phyloP scores from a whole-genome alignment of 1,284 basidiomycete genomes.

The Ceraceosorus guamensis region DNA sequence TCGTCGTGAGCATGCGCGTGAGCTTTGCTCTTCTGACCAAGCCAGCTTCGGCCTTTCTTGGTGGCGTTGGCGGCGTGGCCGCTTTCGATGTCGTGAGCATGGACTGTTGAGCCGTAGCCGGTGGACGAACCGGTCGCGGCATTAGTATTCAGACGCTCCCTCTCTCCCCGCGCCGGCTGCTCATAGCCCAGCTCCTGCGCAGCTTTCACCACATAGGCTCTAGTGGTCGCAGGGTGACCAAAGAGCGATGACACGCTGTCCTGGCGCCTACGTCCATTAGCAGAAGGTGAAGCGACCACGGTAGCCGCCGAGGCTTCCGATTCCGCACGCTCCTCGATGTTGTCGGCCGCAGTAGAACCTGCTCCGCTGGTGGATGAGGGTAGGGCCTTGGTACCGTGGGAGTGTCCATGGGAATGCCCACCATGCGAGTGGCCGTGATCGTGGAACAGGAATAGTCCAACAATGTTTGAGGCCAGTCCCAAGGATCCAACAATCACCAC shows the following conservation, averaged over 20 bases:
- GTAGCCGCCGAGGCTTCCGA: neutral
- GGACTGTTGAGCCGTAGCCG: neutral
- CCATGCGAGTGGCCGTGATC: conserved; percentile 50
- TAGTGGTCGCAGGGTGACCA: conserved; percentile 78
- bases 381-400: conserved; percentile 51
- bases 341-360: neutral
- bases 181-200: conserved; percentile 64
- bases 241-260: conserved; percentile 53
- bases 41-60: conserved; percentile 1
- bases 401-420: conserved; percentile 51
- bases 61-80: neutral
- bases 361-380: neutral
- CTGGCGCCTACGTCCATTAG: conserved; percentile 8
- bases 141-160: neutral
- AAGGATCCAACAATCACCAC: conserved; percentile 84
- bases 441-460: conserved; percentile 91
- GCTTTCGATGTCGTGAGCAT: neutral
- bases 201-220: conserved; percentile 77
- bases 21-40: neutral
- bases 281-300: neutral
- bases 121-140: neutral
- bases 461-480: conserved; percentile 82
- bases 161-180: conserved; percentile 5
- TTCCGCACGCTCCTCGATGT: neutral
- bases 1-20: conserved; percentile 20